A percentile compares a stretch with the other conserved stretches of the same genome.
Evolutionary conservation across 2,329 filamentous ascomycete genomes (phyloP).

Genomic region (Paecilomyces sp.): DNA sequence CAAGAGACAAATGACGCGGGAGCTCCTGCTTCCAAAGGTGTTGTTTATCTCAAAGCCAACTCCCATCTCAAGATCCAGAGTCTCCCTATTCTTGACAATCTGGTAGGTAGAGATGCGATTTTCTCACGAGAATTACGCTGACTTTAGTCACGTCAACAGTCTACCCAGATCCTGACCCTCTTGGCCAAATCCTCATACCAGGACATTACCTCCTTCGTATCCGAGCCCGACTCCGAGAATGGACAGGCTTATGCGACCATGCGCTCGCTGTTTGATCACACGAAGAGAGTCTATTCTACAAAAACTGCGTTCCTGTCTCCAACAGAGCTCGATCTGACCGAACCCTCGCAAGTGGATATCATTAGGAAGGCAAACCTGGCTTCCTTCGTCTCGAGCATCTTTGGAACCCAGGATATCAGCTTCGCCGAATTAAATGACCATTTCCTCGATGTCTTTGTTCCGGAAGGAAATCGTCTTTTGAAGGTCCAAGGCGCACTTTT

Average conservation of each 20-base stretch:
- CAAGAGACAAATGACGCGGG: slow-evolving; percentile 18
- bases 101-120: slow-evolving; percentile 37
- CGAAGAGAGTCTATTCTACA: slow-evolving; percentile 53
- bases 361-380: slow-evolving; percentile 59
- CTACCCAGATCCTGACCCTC: slow-evolving; percentile 52
- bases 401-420: slow-evolving; percentile 57
- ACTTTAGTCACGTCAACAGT: slow-evolving; percentile 29
- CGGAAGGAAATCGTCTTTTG: slow-evolving; percentile 50
- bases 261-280: slow-evolving; percentile 57
- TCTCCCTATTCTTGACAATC: slow-evolving; percentile 54
- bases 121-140: slow-evolving; percentile 4
- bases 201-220: slow-evolving; percentile 52
- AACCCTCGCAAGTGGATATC: slow-evolving; percentile 48
- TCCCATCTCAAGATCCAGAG: slow-evolving; percentile 50
- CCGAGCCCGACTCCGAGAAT: slow-evolving; percentile 47
- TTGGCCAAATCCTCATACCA: slow-evolving; percentile 50
- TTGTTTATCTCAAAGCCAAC: slow-evolving; percentile 36
- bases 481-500: slow-evolving; percentile 56
- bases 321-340: slow-evolving; percentile 45
- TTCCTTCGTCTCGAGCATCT: slow-evolving; percentile 57
- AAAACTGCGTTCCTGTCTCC: slow-evolving; percentile 51
- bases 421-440: slow-evolving; percentile 57
- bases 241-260: slow-evolving; percentile 57
- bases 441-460: slow-evolving; percentile 58
- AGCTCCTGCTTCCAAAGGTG: slow-evolving; percentile 18